A percentile compares a stretch with the other conserved stretches of the same genome.
Evolutionary conservation across 345 rosid species (phyloP).

Genomic region (Barbarea vulgaris): DNA sequence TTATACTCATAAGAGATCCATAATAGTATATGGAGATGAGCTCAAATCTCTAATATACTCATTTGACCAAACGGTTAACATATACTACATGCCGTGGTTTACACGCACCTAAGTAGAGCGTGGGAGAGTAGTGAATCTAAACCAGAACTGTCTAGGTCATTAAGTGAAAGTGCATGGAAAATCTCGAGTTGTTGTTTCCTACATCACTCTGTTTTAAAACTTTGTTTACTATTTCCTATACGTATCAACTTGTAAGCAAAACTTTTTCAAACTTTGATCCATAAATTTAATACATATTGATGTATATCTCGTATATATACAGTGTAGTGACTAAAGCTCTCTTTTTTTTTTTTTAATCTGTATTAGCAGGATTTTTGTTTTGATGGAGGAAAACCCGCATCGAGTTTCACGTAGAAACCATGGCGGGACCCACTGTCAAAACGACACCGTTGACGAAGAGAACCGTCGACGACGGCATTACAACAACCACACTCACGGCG

Average conservation of each 20-base stretch:
- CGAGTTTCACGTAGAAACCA: slow-evolving; percentile 45
- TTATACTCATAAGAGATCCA: too few relatives aligned
- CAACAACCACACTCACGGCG: slow-evolving; percentile 39
- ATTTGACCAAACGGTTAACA: background rate
- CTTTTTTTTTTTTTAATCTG: background rate
- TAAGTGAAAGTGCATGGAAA: slow-evolving; percentile 47
- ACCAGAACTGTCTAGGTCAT: slow-evolving; percentile 35
- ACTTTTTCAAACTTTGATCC: slow-evolving; percentile 28
- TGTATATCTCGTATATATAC: background rate
- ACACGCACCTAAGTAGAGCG: slow-evolving; percentile 28
- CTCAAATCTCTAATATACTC: background rate
- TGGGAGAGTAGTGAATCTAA: slow-evolving; percentile 24
- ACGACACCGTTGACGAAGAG: slow-evolving; percentile 26
- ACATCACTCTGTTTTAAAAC: slow-evolving; percentile 22
- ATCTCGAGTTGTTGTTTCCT: slow-evolving; percentile 47
- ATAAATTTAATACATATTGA: slow-evolving; percentile 14
- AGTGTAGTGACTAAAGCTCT: slow-evolving; percentile 8
- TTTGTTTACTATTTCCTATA: slow-evolving; percentile 41
- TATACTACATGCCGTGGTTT: background rate
- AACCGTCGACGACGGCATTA: slow-evolving; percentile 33
- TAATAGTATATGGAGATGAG: too few relatives aligned
- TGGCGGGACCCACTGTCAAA: slow-evolving; percentile 27
- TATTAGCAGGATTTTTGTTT: slow-evolving; percentile 7
- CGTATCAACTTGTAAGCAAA: slow-evolving; percentile 40
- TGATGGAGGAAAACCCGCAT: slow-evolving; percentile 54